phyloP scores from a whole-genome alignment of 176 grass and related monocot species.

The Lolium rigidum region DNA sequence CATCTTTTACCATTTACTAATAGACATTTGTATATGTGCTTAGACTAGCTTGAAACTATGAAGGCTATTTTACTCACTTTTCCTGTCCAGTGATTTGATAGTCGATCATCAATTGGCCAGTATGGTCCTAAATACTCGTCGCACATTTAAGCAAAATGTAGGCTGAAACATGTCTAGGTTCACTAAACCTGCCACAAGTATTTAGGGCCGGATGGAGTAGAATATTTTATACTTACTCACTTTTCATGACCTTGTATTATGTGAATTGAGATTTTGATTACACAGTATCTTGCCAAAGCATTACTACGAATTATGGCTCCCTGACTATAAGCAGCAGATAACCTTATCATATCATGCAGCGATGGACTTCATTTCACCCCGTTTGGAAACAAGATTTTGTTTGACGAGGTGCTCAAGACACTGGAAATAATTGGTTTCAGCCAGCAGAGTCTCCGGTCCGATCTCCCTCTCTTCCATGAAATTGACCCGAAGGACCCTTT shows the following conservation, averaged over 20 bases:
- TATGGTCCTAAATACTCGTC: not conserved
- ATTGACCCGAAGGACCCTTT: constrained; percentile 67
- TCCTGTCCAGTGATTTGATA: not conserved
- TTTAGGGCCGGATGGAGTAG: too few relatives aligned
- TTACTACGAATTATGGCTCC: not conserved
- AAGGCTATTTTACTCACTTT: not conserved
- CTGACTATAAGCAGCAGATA: not conserved
- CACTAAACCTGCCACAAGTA: too few relatives aligned
- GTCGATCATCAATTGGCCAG: not conserved
- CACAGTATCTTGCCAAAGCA: not conserved
- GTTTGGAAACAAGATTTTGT: constrained; percentile 72
- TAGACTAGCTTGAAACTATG: not conserved
- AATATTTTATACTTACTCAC: not conserved
- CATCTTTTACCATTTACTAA: too few relatives aligned
- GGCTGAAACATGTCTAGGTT: too few relatives aligned
- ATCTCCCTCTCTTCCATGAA: constrained; percentile 63
- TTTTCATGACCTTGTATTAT: not conserved
- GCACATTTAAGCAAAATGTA: too few relatives aligned
- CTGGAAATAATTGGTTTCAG: constrained; percentile 55
- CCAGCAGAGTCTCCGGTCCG: constrained; percentile 48
- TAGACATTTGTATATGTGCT: too few relatives aligned
- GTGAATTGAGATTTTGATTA: not conserved
- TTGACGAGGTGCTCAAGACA: constrained; percentile 61
- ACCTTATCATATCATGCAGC: constrained; percentile 43
- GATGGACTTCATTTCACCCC: constrained; percentile 85